Evolutionary conservation across 1,284 basidiomycete species (phyloP), one percentile per base, ranked within the genome.

Genomic region (Cryptococcus sp.): DNA sequence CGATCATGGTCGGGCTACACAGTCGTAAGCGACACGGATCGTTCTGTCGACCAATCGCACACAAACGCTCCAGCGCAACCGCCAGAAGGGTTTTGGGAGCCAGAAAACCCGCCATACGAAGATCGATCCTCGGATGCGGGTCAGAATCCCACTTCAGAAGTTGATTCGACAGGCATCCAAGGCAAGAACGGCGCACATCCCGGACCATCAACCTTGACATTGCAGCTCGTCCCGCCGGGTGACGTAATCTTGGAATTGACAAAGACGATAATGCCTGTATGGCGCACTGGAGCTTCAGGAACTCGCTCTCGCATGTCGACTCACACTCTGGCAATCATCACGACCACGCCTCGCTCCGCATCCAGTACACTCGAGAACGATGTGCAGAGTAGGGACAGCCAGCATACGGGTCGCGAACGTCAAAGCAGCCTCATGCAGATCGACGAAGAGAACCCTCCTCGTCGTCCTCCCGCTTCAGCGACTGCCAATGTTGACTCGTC

Each of bases 251-350:
- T 72, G 25, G 71, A 77, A 46, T 19, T 77, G 50, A 67, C 67
- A 42, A 72, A 72, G 57, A 69, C 72, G 8, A 40, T 54, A 3
- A 39, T 71, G 54, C 70, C 73, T 1, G 66, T 73, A 3, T 64
- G 60, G 54, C 57, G 61, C 20, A 44, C 35, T 31, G 38, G 47
- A 19, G 23, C 31, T 1, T 49, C 47, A 4, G 59, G 51, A 16
- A 25, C 13, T 5, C 53, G 54, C 46, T 51, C 50, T 1, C 52
- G 47, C 16, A 55, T 70, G 45, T 45, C 50, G 8, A 68, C 69
- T 1, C 71, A 73, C 47, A 61, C 64, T 3, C 73, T 68, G 31
- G 57, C 61, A 1, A 59, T 74, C 47, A 64, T 77, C 56, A 75
- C 72, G 10, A 64, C 71, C 4, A 64, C 64, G 5, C 72, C 71